phyloP scores from a whole-genome alignment of 2,329 filamentous ascomycete species.

The Colletotrichum sp. region DNA sequence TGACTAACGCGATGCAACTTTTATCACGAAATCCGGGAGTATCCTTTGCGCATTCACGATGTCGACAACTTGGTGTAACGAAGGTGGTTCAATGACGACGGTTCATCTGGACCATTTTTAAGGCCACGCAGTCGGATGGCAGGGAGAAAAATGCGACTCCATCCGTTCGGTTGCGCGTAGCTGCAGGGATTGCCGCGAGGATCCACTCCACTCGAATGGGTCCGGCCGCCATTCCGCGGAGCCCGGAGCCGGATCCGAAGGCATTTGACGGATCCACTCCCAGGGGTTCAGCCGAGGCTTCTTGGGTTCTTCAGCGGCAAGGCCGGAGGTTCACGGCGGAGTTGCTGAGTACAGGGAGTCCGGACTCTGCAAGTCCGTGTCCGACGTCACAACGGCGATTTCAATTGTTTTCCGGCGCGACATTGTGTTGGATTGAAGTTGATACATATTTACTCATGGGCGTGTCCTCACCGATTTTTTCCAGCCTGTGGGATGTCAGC shows the following conservation, averaged over 20 bases:
- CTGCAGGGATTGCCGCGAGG: neutral
- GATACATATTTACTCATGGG: neutral
- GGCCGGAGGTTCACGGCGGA: neutral
- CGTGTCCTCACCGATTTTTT: neutral
- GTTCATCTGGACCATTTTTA: conserved; percentile 2
- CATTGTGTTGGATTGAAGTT: neutral
- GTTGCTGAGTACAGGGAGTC: neutral
- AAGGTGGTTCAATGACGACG: neutral
- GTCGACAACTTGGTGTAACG: neutral
- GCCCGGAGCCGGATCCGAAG: neutral
- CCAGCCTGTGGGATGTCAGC: neutral
- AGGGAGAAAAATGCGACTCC: neutral
- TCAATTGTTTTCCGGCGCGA: neutral
- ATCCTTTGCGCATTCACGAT: neutral
- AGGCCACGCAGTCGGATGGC: neutral
- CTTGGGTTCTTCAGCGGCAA: neutral
- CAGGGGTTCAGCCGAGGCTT: neutral
- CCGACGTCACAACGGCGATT: neutral
- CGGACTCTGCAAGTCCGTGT: neutral
- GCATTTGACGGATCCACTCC: neutral
- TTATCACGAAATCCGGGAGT: neutral
- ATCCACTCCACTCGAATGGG: neutral
- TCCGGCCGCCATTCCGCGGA: neutral
- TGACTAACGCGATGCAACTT: neutral
- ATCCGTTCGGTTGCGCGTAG: neutral